Base-by-base conservation (phyloP, 1,139 yeast species). In the Taiozyma sp. region DNA sequence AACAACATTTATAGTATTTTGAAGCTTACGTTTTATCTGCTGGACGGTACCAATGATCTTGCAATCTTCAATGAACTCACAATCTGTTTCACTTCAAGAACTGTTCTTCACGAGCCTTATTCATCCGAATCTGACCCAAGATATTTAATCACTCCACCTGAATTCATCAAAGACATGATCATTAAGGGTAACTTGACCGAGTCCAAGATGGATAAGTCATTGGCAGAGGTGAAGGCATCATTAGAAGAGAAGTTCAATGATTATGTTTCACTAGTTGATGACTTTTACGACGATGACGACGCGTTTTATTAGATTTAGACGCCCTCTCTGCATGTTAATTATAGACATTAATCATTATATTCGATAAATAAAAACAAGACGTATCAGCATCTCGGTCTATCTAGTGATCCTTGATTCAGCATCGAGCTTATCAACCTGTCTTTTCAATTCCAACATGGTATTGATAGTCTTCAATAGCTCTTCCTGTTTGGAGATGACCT, bases 381-480 rank as follows among this genome's bases (percentile, higher is more conserved):
- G 36, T 32, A 32, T 6, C 19, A 16, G 9, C 41, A 19, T 38
- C 41, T 19, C 14, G 13, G 3, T 40, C 23, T 42, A 51, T 44
- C 38, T 48, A 28, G 46, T 34, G 22, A 48, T 46, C 42, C 46
- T 46, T 12, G 51, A 40, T 36, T 91, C 97, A 1, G 96, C 83
- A 56, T 89, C 95, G 23, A 91, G 72, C 69, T 91, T 91, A 68
- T 93, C 99, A 40, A 82, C 81, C 50, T 90, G 96, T 66, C 83
- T 87, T 70, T 93, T 93, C 12, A 93, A 77, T 54, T 93, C 98
- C 50, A 92, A 72, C 54, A 93, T 72, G 4, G 87, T 80, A 12
- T 84, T 84, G 43, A 90, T 88, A 0, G 86, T 76, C 57, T 86
- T 82, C 52, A 88, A 78, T 49, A 93, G 70, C 54, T 83, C 84